Evolutionary conservation across 148 eudicot species (phyloP).

Genomic region (Camellia sinensis): DNA sequence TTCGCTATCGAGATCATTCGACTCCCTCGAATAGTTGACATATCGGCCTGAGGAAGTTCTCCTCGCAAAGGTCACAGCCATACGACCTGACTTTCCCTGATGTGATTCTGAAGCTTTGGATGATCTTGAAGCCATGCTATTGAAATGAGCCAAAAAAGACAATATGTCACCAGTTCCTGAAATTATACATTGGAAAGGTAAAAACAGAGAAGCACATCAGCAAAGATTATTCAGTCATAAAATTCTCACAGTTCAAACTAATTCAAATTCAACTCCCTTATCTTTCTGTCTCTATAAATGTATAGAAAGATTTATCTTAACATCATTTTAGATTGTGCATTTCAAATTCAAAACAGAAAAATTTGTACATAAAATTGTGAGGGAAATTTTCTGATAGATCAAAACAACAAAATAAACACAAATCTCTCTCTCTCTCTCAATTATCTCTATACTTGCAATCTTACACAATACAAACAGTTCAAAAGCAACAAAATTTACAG

Average conservation of each 20-base stretch:
- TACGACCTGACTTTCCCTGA: conserved; percentile 42
- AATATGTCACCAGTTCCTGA: conserved; percentile 4
- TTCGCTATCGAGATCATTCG: conserved; percentile 68
- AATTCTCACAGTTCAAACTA: background rate
- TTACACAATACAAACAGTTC: background rate
- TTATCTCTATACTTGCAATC: no score
- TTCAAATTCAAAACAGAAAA: conserved; percentile 6
- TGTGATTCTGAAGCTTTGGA: conserved; percentile 19
- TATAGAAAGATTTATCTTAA: background rate
- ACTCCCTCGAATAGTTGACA: conserved; percentile 74
- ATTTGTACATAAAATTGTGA: background rate
- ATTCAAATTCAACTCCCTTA: background rate
- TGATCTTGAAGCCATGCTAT: conserved; percentile 34
- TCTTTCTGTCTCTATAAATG: background rate
- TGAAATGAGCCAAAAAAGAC: background rate
- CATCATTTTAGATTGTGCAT: background rate
- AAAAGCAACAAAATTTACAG: background rate
- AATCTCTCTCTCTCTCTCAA: background rate
- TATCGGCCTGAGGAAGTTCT: conserved; percentile 85
- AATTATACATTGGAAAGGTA: background rate
- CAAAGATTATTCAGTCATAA: background rate
- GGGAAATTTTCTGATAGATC: background rate
- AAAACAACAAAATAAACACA: background rate
- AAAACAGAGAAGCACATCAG: background rate
- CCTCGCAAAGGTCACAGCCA: conserved; percentile 61